These are phyloP conservation scores for Helotiales sp. DNA, from an alignment of 2,329 filamentous ascomycete genomes.

Conservation along the genomic window DNA sequence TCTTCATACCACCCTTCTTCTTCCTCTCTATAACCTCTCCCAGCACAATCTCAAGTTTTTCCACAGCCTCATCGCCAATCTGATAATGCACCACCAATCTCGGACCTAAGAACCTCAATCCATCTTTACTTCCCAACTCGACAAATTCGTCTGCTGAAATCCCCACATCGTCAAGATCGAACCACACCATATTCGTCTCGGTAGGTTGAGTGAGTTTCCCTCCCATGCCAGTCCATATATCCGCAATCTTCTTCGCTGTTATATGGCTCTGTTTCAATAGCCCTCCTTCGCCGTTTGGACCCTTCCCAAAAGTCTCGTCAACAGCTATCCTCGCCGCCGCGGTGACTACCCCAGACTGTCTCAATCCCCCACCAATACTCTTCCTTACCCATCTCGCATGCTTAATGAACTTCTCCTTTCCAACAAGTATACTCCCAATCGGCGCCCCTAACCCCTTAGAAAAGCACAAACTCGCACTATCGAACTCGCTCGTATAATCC, in stretches of 20 bases:
- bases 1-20: slow-evolving; percentile 17
- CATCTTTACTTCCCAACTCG: slow-evolving; percentile 59
- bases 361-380: slow-evolving; percentile 76
- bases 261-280: slow-evolving; percentile 64
- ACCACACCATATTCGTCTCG: slow-evolving; percentile 79
- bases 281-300: slow-evolving; percentile 62
- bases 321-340: slow-evolving; percentile 78
- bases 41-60: slow-evolving; percentile 54
- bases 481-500: slow-evolving; percentile 71
- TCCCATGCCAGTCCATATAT: slow-evolving; percentile 64
- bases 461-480: slow-evolving; percentile 79
- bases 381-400: slow-evolving; percentile 79
- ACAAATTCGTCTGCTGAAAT: slow-evolving; percentile 58
- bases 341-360: slow-evolving; percentile 77
- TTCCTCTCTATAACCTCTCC: slow-evolving; percentile 39
- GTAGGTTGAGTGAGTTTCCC: slow-evolving; percentile 64
- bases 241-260: slow-evolving; percentile 65
- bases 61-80: slow-evolving; percentile 64
- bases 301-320: slow-evolving; percentile 75
- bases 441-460: slow-evolving; percentile 84
- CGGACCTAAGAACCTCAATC: slow-evolving; percentile 60
- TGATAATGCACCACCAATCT: slow-evolving; percentile 74
- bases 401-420: slow-evolving; percentile 58
- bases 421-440: slow-evolving; percentile 76
- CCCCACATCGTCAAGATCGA: slow-evolving; percentile 64